Evolutionary conservation across 768 basidiomycete genomes (phyloP), one percentile per base, ranked within the genome.

Genomic region (Imleria badia): DNA sequence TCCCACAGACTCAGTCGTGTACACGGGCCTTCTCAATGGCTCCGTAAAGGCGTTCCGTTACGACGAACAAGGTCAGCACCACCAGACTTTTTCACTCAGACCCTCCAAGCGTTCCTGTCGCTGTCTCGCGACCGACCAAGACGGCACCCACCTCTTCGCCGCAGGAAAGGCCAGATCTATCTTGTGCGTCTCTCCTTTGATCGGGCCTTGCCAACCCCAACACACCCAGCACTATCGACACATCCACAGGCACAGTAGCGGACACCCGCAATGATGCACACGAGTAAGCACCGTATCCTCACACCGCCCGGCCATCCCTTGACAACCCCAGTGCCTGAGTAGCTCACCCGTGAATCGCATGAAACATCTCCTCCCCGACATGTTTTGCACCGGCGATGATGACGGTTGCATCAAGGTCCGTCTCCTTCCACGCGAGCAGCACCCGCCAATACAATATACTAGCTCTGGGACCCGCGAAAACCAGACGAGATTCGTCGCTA

Each of bases 381-480:
- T 93, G 52, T 69, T 96, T 15, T 83, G 84, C 19, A 93, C 91
- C 8, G 95, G 95, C 17, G 95, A 97, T 68, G 95, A 98, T 66
- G 93, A 95, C 50, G 95, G 95, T 33, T 84, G 94, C 22, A 85
- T 98, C 69, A 96, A 96, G 81, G 93, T 91, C 47, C 47, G 76
- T 60, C 29, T 35, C 34, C 57, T 38, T 44, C 44, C 20, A 20
- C 20, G 12, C 20, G 19, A 48, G 22, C 30, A 12, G 40, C n/a
- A 1, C 34, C 30, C 42, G 17, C 35, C 14, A n/a, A 40, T 30
- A 23, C 23, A 39, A 47, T 29, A 30, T 45, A 31, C 29, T 61
- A 97, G 94, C 78, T 98, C 23, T 97, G 94, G 94, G 94, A 97
- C 68, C 85, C 89, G 20, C 78, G 94, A 54, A 80, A 84, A 64